Evolutionary conservation across 495 filamentous ascomycete species (phyloP), one percentile per base, ranked within the genome.

Genomic region (Cudoniella acicularis): DNA sequence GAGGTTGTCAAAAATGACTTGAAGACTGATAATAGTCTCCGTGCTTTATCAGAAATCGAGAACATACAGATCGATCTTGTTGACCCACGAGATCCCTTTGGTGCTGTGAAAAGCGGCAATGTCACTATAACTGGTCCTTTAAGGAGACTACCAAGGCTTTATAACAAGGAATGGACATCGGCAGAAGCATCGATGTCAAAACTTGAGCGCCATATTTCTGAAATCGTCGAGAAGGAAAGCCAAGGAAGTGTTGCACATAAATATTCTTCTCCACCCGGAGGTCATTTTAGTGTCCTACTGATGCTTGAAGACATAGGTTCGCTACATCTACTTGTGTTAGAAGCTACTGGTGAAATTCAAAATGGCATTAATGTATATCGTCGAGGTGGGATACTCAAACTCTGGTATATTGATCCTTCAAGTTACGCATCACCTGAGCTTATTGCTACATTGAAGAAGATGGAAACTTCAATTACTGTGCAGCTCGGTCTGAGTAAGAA

Each of bases 171-270:
- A 59, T 59, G 56, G 56, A 25, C 30, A 53, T 52, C 56, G 49
- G 36, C 48, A 59, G 48, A 53, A 36, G 56, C 49, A 59, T 52
- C 56, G 36, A 59, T 59, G 48, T 59, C 56, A 46, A 53, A 52
- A 52, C 56, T 59, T 53, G 56, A 59, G 49, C 48, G 56, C 30
- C 49, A 59, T 59, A 59, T 59, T 59, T 59, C 49, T 59, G 48
- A 52, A 46, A 52, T 47, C 25, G 40, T 52, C 18, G 56, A 59
- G 36, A 46, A 52, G 56, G 56, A 52, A 48, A 59, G 49, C 49
- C 56, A 59, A 59, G 56, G 49, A 59, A 26, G 40, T 52, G 30
- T 59, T 52, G 49, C 48, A 52, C 36, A 59, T 1, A 48, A 47
- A 59, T 59, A 53, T 40, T 59, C 48, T 52, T 59, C 56, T 59